Evolutionary conservation across 768 basidiomycete genomes (phyloP).

Genomic region (Naganishia friedmannii): DNA sequence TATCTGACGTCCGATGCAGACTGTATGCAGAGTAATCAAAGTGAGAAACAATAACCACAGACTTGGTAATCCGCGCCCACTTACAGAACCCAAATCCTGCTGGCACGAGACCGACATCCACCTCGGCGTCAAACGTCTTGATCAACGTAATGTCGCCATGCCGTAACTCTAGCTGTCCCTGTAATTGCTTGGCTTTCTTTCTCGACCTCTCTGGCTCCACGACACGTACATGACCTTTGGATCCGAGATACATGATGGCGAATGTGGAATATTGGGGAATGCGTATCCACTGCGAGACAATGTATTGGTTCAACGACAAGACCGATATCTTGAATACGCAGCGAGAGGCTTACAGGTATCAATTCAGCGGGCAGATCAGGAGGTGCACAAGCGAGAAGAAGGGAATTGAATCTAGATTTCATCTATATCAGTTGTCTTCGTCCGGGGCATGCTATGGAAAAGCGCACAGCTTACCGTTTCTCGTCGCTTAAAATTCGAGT

Average conservation of each 20-base stretch:
- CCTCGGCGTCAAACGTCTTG: conserved; percentile 30
- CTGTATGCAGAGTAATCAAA: conserved; percentile 21
- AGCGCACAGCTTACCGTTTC: conserved; percentile 37
- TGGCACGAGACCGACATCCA: conserved; percentile 36
- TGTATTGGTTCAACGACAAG: not conserved
- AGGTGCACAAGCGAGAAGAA: conserved; percentile 38
- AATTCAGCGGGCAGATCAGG: conserved; percentile 31
- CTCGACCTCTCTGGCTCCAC: not conserved
- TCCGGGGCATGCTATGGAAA: not conserved
- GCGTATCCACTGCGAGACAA: conserved; percentile 17
- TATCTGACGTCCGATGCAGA: conserved; percentile 43
- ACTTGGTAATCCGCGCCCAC: conserved; percentile 14
- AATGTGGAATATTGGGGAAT: conserved; percentile 21
- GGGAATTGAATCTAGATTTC: conserved; percentile 42
- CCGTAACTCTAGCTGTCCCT: conserved; percentile 33
- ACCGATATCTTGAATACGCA: not conserved
- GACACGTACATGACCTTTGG: conserved; percentile 15
- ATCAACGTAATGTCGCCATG: conserved; percentile 47
- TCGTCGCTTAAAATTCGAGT: conserved; percentile 41
- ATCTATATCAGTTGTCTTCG: not conserved
- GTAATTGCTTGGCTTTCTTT: not conserved
- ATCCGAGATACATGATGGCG: conserved; percentile 43
- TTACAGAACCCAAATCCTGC: conserved; percentile 43
- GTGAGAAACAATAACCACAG: not conserved
- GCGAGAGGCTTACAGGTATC: conserved; percentile 34